Evolutionary conservation across 352 stramenopile genomes (phyloP), one percentile per base, ranked within the genome.

Genomic region (Globisporangium emineosum): DNA sequence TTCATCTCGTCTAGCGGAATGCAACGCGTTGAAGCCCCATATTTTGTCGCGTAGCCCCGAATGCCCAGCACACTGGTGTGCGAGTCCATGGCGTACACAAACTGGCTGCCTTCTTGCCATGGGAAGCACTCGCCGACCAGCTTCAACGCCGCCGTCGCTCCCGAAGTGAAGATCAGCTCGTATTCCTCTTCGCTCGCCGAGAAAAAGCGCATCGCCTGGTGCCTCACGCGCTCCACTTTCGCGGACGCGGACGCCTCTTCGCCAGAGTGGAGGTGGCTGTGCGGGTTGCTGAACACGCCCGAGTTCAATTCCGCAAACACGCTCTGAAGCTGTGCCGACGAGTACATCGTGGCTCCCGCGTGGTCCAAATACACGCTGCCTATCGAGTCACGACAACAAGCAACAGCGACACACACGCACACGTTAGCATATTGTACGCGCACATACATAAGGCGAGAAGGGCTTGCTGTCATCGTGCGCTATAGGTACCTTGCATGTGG

Each of bases 141-240:
- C 61, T 97, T 95, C 15, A 97, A 69, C 27, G 79, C 77, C 5
- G 83, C 79, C 2, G 89, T 97, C 12, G 89, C 81, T 2, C 89
- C 89, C 5, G 86, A 91, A 12, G 89, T 97, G 71, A 97, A 96
- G 21, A 97, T 73, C 17, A 97, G 58, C 42, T 79, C 71, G 66
- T 94, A 94, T 32, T 93, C 77, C 35, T 86, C 69, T n/a, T 87
- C 77, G 17, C 64, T 75, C 2, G 83, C 81, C 27, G 76, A 70
- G 67, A 95, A 92, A 65, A 94, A 91, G 8, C 50, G 51, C 30
- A 95, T 62, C n/a, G 89, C 64, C n/a, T 78, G 73, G 8, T 73
- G 74, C 25, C 76, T 71, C 12, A 86, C 71, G 15, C 52, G 49
- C 8, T 83, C 81, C 19, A 96, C 68, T 42, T 63, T 73, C 21